phyloP scores from a whole-genome alignment of 1,284 basidiomycete genomes.

The Boletus semigastroideus region DNA sequence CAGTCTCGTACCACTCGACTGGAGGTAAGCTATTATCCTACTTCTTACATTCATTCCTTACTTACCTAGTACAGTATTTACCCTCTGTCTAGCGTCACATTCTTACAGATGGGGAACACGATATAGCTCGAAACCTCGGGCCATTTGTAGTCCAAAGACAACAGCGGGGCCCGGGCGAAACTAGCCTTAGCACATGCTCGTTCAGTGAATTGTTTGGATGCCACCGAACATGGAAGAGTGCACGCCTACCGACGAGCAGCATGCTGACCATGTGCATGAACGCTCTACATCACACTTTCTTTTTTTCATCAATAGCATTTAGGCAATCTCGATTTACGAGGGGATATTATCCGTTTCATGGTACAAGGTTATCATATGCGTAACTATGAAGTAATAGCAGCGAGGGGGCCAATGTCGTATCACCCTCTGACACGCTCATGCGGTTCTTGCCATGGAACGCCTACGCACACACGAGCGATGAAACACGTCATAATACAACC shows the following conservation, averaged over 20 bases:
- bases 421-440: conserved; percentile 58
- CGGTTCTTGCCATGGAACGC: conserved; percentile 77
- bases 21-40: no score
- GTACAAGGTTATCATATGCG: neutral
- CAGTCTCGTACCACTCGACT: no score
- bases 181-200: conserved; percentile 89
- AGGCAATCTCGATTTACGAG: no score
- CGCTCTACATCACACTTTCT: neutral
- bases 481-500: neutral
- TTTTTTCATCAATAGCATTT: no score
- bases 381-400: no score
- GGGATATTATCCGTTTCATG: neutral
- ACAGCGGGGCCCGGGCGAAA: conserved; percentile 92
- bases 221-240: conserved; percentile 5
- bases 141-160: conserved; percentile 73
- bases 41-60: no score
- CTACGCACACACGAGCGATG: conserved; percentile 11
- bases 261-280: neutral
- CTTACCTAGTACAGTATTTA: no score
- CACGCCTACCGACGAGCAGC: conserved; percentile 18
- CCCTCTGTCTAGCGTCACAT: no score
- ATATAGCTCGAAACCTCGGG: conserved; percentile 46
- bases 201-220: conserved; percentile 11
- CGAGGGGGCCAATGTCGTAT: neutral
- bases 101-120: conserved; percentile 49